These are phyloP conservation scores for Flaveria linearis DNA, from an alignment of 129 eudicot genomes.

Conservation along the genomic window DNA sequence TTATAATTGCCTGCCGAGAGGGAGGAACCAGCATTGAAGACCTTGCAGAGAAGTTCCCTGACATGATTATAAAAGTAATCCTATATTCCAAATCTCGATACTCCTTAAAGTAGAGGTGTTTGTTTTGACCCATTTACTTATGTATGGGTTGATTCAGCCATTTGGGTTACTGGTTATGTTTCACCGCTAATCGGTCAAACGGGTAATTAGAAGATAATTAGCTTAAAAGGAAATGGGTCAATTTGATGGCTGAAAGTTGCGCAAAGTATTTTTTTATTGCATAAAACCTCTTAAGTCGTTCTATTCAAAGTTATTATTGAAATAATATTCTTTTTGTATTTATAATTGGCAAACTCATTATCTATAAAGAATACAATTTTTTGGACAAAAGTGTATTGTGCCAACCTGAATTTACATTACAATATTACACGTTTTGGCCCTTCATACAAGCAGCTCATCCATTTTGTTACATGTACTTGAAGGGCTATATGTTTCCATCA, in stretches of 20 bases:
- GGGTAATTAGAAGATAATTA: neutral
- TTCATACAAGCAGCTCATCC: neutral
- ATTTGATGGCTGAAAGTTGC: neutral
- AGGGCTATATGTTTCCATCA: neutral
- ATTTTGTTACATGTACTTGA: neutral
- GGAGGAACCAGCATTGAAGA: slow-evolving; percentile 99
- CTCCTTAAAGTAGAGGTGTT: neutral
- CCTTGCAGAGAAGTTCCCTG: slow-evolving; percentile 96
- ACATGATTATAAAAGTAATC: slow-evolving; percentile 84
- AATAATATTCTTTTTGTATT: neutral
- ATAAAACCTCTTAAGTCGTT: neutral
- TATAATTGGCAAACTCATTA: neutral
- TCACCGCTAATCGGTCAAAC: neutral
- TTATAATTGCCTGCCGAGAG: slow-evolving; percentile 84
- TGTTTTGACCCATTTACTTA: neutral
- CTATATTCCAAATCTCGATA: neutral
- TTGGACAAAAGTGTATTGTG: neutral
- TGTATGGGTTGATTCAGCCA: neutral
- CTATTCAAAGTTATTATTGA: neutral
- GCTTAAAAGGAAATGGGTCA: neutral
- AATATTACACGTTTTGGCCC: neutral
- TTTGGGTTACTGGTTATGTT: neutral
- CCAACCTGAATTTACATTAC: neutral
- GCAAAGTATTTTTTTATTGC: neutral
- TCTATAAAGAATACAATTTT: neutral